Base-by-base conservation (phyloP, 352 stramenopile species). In the Phytophthora palmivora region DNA sequence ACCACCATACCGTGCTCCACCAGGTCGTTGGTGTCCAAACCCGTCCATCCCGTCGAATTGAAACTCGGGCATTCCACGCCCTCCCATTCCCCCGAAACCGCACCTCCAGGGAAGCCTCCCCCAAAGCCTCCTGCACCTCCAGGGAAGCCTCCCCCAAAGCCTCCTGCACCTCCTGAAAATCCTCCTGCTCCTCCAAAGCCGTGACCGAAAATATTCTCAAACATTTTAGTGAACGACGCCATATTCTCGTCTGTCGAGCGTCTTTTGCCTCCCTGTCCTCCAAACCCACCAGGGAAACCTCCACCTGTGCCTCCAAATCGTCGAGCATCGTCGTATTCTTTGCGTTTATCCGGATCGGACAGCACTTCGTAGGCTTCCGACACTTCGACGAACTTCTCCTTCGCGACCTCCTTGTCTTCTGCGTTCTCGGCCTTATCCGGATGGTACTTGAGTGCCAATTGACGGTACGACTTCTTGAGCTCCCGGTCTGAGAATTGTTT, bases 341-440 rank as follows among this genome's bases (percentile, higher is more conserved):
- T 74, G 36, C 91, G 79, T 72, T 96, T 95, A 14, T 95, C 69
- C 39, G 87, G 70, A 51, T 98, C 94, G 15, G 87, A 96, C 16
- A 98, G 84, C 58, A 98, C 90, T 57, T 97, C 89, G 64, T 98
- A 98, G 2, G 94, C 94, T 55, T 97, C 88, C 16, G 79, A 95
- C 32, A 98, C 89, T 47, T 97, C 82, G 19, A 97, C 91, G 62
- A 98, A 98, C 66, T 94, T 95, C 49, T 95, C 76, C 45, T 95
- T 92, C n/a, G 92, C 89, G 10, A 61, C 38, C 34, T 97, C 89
- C 46, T 96, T 89, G 42, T 95, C 87, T 32, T 88, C 73, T 6
- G 79, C 76, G 52, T 95, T 92, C 24, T 91, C 82, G 0, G 78
- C 64, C 61, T 97, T 97, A 63, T 97, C 91, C 8, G 91, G 91